Evolutionary conservation across 2,329 filamentous ascomycete species (phyloP), one percentile per base, ranked within the genome.

Genomic region (Xylaria sp.): DNA sequence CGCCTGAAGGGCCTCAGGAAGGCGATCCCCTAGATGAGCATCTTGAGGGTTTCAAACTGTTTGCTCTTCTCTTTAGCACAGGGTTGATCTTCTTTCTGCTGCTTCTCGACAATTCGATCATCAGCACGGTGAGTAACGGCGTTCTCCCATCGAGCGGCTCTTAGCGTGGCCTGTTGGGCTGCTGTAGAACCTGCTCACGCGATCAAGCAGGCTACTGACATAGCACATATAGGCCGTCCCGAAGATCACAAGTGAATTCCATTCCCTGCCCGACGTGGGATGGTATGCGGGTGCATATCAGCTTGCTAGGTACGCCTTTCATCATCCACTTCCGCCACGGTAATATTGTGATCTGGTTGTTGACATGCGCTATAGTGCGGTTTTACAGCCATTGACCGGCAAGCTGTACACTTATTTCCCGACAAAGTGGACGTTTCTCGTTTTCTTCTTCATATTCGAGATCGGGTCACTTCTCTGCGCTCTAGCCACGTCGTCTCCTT

Each of bases 381-480:
- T 84, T 13, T 74, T 88, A 2, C 85, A 87, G 64, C 85, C 85
- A 1, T 78, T 88, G 18, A 82, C 84, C 0, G 87, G 86, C 1
- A 87, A 84, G 73, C 65, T 88, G 0, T 89, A 87, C 69, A 82
- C 76, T 1, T 76, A 82, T 34, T 82, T 84, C 57, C 80, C 71
- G 18, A 72, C 76, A 13, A 72, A 82, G 78, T 81, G 79, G 77
- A 76, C 80, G 0, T 84, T 81, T 57, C 72, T 83, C 7, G 59
- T 65, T 60, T 83, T 85, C 52, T 80, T 90, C 34, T 72, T 77
- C 44, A 64, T 88, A 50, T 90, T 90, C 70, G 86, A 89, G 73
- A 25, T 88, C 0, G 88, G 88, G 1, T 87, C 85, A 0, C 72
- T 86, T 3, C 76, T 90, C n/a, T 89, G 87, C 70, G 88, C 79